Evolutionary conservation across 495 filamentous ascomycete genomes (phyloP), one percentile per base, ranked within the genome.

Genomic region (Penicillium canescens): DNA sequence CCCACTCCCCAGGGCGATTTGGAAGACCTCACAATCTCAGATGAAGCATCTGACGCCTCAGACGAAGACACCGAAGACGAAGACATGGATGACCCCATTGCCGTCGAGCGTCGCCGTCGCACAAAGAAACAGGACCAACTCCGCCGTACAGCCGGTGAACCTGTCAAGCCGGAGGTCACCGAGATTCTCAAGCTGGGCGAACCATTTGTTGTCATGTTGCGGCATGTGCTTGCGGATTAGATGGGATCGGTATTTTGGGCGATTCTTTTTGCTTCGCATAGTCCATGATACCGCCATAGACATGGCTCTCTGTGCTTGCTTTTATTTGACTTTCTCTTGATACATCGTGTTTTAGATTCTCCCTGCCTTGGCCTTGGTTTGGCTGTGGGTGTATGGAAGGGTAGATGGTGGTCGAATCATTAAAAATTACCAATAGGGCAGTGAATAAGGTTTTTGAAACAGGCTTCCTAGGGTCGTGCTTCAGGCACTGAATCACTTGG

Each of bases 101-200:
- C 84, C 36, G 88, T 86, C 8, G 95, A 98, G 78, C 77, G 93
- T 50, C 86, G 82, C 61, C 78, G 90, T 34, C 79, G 93, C 52
- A 75, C 76, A 24, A 87, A 82, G 75, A 85, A 80, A 57, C 87
- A 89, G 61, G 91, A 96, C 59, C 82, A 86, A 39, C 76, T 98
- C 35, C 81, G 90, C 57, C 79, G 92, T 37, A 87, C 80, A 14
- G 92, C 94, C 1, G 94, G 94, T 5, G 95, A 98, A 75, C 94
- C 94, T 3, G 71, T 78, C 39, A 98, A 98, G 72, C 94, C 94
- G 3, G 77, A 73, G 7, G 81, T 98, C 4, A 73, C 61, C 21
- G 94, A 98, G 76, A 80, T 96, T 39, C 69, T 84, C 48, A 90
- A 89, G 71, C 66, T 98, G 60, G 82, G 81, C 55, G 85, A 86